Evolutionary conservation across 2,329 filamentous ascomycete genomes (phyloP).

Genomic region (Monosporascus sp.): DNA sequence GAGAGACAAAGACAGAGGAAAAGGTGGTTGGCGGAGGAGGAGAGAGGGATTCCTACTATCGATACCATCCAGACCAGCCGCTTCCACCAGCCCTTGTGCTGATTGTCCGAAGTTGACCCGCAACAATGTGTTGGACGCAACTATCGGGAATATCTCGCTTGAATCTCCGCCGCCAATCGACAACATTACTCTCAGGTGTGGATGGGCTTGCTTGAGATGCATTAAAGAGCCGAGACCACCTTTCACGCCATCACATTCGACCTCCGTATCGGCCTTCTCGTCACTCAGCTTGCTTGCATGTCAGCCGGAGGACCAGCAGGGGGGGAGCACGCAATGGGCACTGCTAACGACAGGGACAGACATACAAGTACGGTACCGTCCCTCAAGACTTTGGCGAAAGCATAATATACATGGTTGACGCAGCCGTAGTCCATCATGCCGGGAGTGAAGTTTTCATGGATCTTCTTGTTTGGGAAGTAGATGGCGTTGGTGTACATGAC

Average conservation of each 20-base stretch:
- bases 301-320: background rate
- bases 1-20: too few species aligned
- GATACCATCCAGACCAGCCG: slow-evolving; percentile 67
- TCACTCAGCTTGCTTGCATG: slow-evolving; percentile 60
- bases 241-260: slow-evolving; percentile 64
- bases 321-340: background rate
- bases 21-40: background rate
- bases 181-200: slow-evolving; percentile 67
- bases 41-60: slow-evolving; percentile 53
- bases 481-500: slow-evolving; percentile 67
- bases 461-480: slow-evolving; percentile 76
- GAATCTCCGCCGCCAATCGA: slow-evolving; percentile 68
- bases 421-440: slow-evolving; percentile 69
- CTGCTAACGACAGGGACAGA: slow-evolving; percentile 14
- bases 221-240: slow-evolving; percentile 70
- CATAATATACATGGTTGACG: slow-evolving; percentile 78
- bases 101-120: slow-evolving; percentile 67
- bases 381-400: slow-evolving; percentile 67
- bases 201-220: slow-evolving; percentile 64
- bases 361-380: slow-evolving; percentile 73
- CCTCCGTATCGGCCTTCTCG: slow-evolving; percentile 69
- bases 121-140: slow-evolving; percentile 54
- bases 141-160: slow-evolving; percentile 59
- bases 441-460: slow-evolving; percentile 69
- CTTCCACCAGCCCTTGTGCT: slow-evolving; percentile 60